Conservation (phyloP, 129 eudicot species). For the Artemisia annua region DNA sequence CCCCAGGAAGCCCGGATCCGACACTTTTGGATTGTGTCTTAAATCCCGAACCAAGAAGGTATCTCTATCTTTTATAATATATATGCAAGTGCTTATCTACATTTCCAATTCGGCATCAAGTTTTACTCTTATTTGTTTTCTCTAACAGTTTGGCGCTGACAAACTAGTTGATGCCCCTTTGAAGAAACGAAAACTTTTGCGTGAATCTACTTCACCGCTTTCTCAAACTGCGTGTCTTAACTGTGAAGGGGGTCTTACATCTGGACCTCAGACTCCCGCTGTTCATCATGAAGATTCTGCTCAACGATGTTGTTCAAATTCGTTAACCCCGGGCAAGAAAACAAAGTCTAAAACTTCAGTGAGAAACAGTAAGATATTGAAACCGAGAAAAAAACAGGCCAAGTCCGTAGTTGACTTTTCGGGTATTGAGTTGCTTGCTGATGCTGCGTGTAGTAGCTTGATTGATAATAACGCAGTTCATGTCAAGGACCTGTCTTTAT, state of each 20-base stretch:
- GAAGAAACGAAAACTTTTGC: conserved; percentile 29
- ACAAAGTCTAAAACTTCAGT: conserved; percentile 20
- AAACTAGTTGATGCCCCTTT: conserved; percentile 16
- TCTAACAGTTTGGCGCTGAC: conserved; percentile 23
- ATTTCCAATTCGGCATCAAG: conserved; percentile 4
- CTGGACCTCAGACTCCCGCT: conserved; percentile 32
- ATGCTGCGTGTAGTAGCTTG: conserved; percentile 30
- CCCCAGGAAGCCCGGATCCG: conserved; percentile 27
- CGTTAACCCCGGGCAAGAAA: conserved; percentile 23
- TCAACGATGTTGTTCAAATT: conserved; percentile 10
- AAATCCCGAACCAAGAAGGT: not conserved
- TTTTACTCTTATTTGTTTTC: conserved; percentile 7
- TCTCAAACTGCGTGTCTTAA: conserved; percentile 21
- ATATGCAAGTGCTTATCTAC: not conserved
- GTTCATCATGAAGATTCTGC: conserved; percentile 23
- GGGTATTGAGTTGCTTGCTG: conserved; percentile 42
- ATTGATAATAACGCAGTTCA: conserved; percentile 20
- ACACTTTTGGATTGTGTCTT: not conserved
- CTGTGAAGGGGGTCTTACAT: conserved; percentile 18
- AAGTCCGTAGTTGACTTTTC: conserved; percentile 20
- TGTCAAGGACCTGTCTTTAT: not conserved
- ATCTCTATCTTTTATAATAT: not conserved
- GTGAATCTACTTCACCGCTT: conserved; percentile 18
- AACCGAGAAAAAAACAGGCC: conserved; percentile 12
- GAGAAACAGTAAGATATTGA: conserved; percentile 14